Percentiles rank a stretch among this genome's conserved stretches.
Conservation (phyloP, 352 stramenopile species). For the Phytophthora brassicae region DNA sequence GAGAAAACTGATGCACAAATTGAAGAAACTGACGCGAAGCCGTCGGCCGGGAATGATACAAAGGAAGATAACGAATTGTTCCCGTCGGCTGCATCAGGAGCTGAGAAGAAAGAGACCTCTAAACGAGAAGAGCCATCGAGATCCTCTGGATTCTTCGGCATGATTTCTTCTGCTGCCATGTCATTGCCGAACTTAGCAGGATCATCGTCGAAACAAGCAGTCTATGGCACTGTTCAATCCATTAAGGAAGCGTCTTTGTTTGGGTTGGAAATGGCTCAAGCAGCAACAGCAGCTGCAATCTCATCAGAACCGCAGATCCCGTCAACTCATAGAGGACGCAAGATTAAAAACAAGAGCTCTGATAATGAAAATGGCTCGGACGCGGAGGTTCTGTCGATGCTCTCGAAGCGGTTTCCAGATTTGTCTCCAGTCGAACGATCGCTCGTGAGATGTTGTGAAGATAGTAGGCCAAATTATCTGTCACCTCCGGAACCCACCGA, state of each 20-base stretch:
- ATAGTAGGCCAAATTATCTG: constrained; percentile 46
- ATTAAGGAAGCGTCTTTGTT: constrained; percentile 80
- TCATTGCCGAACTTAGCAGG: constrained; percentile 66
- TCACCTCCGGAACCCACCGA: constrained; percentile 64
- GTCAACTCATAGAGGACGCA: constrained; percentile 7
- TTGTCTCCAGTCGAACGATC: constrained; percentile 69
- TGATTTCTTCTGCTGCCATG: constrained; percentile 56
- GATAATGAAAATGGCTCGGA: constrained; percentile 33
- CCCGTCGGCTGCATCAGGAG: constrained; percentile 8
- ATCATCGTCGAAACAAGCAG: constrained; percentile 62
- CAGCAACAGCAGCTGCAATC: constrained; percentile 61
- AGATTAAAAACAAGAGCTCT: neutral
- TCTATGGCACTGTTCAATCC: constrained; percentile 69
- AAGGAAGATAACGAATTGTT: constrained; percentile 27
- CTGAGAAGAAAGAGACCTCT: constrained; percentile 16
- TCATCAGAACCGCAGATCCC: constrained; percentile 48
- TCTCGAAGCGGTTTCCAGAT: constrained; percentile 78
- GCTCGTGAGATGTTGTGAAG: constrained; percentile 70
- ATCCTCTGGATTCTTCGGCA: constrained; percentile 58
- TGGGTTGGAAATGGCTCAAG: constrained; percentile 70
- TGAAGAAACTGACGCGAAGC: constrained; percentile 1
- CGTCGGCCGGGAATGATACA: neutral
- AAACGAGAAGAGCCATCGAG: constrained; percentile 25
- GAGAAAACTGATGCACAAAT: neutral
- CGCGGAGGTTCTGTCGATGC: constrained; percentile 58